These are phyloP conservation scores for Hypoxylon sp. DNA, from an alignment of 2,329 filamentous ascomycete genomes.

Conservation along the genomic window DNA sequence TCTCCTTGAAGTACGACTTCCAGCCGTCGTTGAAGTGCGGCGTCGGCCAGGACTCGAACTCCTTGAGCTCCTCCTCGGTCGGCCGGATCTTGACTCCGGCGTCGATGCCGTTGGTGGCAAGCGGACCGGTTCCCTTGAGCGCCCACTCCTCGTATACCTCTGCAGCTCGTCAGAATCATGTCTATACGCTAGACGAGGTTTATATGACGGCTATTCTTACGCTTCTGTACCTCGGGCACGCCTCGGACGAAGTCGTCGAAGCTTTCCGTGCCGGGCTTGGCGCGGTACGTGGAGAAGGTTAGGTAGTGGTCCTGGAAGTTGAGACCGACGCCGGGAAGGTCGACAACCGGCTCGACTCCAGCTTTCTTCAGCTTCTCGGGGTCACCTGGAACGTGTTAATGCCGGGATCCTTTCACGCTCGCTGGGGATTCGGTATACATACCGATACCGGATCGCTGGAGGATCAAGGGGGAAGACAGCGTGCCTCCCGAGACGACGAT, in stretches of 20 bases:
- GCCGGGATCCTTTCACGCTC: not conserved
- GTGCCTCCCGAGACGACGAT: conserved; percentile 78
- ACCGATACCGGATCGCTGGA: conserved; percentile 77
- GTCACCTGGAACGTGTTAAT: conserved; percentile 54
- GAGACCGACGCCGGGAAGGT: conserved; percentile 75
- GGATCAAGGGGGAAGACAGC: conserved; percentile 75
- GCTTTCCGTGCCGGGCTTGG: conserved; percentile 77
- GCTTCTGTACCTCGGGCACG: conserved; percentile 74
- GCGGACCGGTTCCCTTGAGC: conserved; percentile 77
- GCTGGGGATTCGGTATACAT: conserved; percentile 4
- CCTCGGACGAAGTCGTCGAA: conserved; percentile 84
- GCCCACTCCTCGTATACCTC: conserved; percentile 80
- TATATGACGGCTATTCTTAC: conserved; percentile 42
- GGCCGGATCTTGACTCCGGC: conserved; percentile 81
- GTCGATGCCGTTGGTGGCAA: conserved; percentile 81
- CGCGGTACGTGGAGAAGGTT: conserved; percentile 74
- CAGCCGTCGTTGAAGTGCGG: conserved; percentile 77
- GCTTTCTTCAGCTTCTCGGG: conserved; percentile 73
- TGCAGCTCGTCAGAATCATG: conserved; percentile 38
- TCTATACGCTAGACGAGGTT: not conserved
- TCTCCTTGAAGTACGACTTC: conserved; percentile 84
- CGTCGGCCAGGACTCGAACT: conserved; percentile 77
- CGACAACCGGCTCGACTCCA: conserved; percentile 73
- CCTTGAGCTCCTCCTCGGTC: conserved; percentile 69
- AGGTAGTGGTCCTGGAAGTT: conserved; percentile 83